Percentiles rank a stretch among this genome's conserved stretches.
Evolutionary conservation across 2,329 filamentous ascomycete genomes (phyloP).

Genomic region (Clonostachys sp.): DNA sequence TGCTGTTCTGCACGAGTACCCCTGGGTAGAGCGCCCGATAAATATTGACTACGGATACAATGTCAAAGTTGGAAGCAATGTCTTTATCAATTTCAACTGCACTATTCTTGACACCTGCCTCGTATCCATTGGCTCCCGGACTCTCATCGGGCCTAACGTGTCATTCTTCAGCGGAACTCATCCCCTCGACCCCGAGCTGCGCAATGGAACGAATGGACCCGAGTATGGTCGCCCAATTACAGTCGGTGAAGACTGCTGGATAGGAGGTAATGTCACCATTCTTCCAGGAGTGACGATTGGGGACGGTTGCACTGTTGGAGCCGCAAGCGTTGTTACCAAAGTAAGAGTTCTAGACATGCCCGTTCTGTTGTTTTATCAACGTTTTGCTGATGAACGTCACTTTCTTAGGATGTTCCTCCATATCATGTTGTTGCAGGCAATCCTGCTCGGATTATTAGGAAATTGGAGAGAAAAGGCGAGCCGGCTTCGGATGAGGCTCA

Average conservation of each 20-base stretch:
- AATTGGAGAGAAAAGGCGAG: not conserved
- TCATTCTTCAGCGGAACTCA: slow-evolving; percentile 72
- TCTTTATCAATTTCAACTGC: slow-evolving; percentile 72
- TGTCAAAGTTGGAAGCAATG: slow-evolving; percentile 57
- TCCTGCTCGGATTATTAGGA: slow-evolving; percentile 7
- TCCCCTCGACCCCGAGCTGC: slow-evolving; percentile 68
- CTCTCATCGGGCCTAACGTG: slow-evolving; percentile 75
- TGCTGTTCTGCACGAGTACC: slow-evolving; percentile 54
- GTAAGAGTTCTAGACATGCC: slow-evolving; percentile 54
- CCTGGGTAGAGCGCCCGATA: slow-evolving; percentile 68
- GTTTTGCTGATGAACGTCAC: slow-evolving; percentile 8
- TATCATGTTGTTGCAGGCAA: slow-evolving; percentile 18
- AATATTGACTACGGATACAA: slow-evolving; percentile 77
- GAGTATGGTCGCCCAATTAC: slow-evolving; percentile 66
- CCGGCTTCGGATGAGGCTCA: too few species aligned
- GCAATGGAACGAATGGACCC: slow-evolving; percentile 71
- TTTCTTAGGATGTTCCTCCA: slow-evolving; percentile 20
- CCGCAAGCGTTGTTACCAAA: slow-evolving; percentile 80
- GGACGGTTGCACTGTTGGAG: slow-evolving; percentile 67
- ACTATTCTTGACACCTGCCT: slow-evolving; percentile 73
- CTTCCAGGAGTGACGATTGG: slow-evolving; percentile 77
- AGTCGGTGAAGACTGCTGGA: slow-evolving; percentile 78
- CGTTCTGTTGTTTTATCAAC: slow-evolving; percentile 8
- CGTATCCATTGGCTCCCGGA: slow-evolving; percentile 72
- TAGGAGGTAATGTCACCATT: slow-evolving; percentile 67